Evolutionary conservation across 257 asterid species (phyloP).

Genomic region (Capsicum rhomboideum): DNA sequence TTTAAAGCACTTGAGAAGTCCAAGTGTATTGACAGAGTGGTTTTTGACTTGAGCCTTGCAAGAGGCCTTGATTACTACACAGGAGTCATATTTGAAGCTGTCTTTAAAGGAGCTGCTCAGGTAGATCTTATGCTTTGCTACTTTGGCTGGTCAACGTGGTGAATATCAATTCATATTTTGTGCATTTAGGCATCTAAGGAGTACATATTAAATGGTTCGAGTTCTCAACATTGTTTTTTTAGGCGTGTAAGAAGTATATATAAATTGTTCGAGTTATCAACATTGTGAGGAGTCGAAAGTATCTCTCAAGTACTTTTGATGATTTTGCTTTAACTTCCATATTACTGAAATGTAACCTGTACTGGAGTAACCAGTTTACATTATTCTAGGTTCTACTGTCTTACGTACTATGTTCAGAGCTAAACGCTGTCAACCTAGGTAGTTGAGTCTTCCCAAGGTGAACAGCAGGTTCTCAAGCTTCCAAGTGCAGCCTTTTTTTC

Average conservation of each 20-base stretch:
- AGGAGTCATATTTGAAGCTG: slow-evolving; percentile 93
- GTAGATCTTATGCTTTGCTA: slow-evolving; percentile 20
- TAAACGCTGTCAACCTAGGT: not conserved
- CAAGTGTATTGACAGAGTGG: slow-evolving; percentile 58
- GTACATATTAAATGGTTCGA: not conserved
- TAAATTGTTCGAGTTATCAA: not conserved
- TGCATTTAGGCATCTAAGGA: not conserved
- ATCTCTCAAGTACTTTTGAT: not conserved
- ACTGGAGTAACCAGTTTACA: not conserved
- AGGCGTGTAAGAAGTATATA: not conserved
- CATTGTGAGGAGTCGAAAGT: not conserved
- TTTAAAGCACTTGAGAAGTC: slow-evolving; percentile 67
- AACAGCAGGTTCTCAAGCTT: not conserved
- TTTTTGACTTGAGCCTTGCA: slow-evolving; percentile 96
- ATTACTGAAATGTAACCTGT: not conserved
- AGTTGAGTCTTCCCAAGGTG: not conserved
- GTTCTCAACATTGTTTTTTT: not conserved
- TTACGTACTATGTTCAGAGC: not conserved
- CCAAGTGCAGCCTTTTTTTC: not conserved
- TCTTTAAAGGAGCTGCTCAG: slow-evolving; percentile 81
- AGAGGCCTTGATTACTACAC: slow-evolving; percentile 98
- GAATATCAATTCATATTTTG: not conserved
- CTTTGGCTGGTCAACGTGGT: not conserved
- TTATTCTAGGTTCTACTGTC: not conserved
- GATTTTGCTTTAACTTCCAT: not conserved